Evolutionary conservation across 2,329 filamentous ascomycete genomes (phyloP), one percentile per base, ranked within the genome.

Genomic region (Aspergillus carbonarius): DNA sequence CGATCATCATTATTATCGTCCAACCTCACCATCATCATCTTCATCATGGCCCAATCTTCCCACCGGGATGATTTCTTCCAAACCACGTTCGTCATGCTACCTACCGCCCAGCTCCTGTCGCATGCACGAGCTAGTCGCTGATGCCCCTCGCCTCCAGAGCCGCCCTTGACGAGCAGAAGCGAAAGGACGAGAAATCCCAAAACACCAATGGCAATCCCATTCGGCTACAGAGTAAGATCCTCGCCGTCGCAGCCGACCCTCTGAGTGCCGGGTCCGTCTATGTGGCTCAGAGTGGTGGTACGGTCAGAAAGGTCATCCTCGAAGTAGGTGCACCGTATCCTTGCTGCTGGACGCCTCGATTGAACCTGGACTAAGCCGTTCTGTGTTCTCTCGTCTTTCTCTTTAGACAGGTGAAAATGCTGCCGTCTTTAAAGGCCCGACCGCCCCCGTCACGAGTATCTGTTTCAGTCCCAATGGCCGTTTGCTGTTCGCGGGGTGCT

Each of bases 31-130:
- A 6, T 17, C 10, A 23, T 6, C 39, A 10, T 15, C n/a, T n/a
- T n/a, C 56, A 60, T 17, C 17, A 88, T 85, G 81, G 89, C 90
- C 74, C 83, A 86, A 63, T 89, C 90, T 27, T 83, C 85, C 52
- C 85, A 96, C 70, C 83, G 88, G 53, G 88, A 89, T 30, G 86
- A 95, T 71, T 98, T 96, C 80, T 98, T 98, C 72, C 91, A 97
- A 76, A 96, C 92, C 30, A 90, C 93, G 91, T 95, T 78, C 76
- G 87, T 74, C 37, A 44, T 27, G 47, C 49, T 40, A 39, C 34
- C 34, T 47, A 13, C 46, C 35, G 46, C 27, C 46, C 20, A 44
- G 47, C 18, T 48, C 61, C 55, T 54, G 34, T 47, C 53, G 35
- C 25, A 42, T 32, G 30, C 30, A 2, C 30, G 1, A 54, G 18